Percentiles rank a stretch among this genome's conserved stretches.
Evolutionary conservation across 1,139 yeast genomes (phyloP).

Genomic region (Kodamaea ohmeri): DNA sequence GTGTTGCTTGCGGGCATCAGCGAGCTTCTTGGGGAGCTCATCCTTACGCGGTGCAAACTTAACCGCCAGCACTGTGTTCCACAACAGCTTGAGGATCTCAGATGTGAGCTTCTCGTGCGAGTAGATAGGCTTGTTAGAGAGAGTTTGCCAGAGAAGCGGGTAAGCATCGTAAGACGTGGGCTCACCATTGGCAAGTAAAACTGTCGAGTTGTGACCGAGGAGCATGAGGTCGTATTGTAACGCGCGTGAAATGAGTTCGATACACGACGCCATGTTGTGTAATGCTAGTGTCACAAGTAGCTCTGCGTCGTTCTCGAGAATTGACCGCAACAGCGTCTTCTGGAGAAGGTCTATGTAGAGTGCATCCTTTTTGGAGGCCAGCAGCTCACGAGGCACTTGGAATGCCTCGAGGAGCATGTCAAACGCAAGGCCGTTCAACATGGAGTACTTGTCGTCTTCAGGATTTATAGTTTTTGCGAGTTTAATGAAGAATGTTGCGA

Average conservation of each 20-base stretch:
- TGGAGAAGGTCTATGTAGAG: constrained; percentile 25
- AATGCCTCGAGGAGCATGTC: constrained; percentile 18
- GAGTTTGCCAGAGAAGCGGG: constrained; percentile 45
- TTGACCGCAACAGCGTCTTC: constrained; percentile 35
- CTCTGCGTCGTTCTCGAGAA: constrained; percentile 31
- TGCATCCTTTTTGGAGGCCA: constrained; percentile 14
- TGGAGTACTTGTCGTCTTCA: neutral
- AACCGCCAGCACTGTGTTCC: constrained; percentile 42
- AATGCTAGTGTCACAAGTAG: constrained; percentile 27
- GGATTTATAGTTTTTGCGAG: constrained; percentile 11
- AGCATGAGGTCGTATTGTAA: constrained; percentile 54
- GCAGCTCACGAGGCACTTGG: constrained; percentile 17
- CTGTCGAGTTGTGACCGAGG: constrained; percentile 52
- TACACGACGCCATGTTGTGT: constrained; percentile 16
- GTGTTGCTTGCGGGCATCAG: constrained; percentile 30
- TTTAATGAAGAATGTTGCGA: constrained; percentile 37
- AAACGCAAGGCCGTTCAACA: constrained; percentile 14
- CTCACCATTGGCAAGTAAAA: constrained; percentile 36
- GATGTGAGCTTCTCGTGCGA: constrained; percentile 39
- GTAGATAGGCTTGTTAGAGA: constrained; percentile 38
- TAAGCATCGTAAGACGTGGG: constrained; percentile 46
- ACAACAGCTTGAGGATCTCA: constrained; percentile 41
- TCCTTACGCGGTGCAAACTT: constrained; percentile 25
- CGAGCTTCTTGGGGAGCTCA: constrained; percentile 20
- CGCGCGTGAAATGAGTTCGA: constrained; percentile 45